Base-by-base conservation (phyloP, 164 flowering plant genomes). In the Dillenia suffruticosa region DNA sequence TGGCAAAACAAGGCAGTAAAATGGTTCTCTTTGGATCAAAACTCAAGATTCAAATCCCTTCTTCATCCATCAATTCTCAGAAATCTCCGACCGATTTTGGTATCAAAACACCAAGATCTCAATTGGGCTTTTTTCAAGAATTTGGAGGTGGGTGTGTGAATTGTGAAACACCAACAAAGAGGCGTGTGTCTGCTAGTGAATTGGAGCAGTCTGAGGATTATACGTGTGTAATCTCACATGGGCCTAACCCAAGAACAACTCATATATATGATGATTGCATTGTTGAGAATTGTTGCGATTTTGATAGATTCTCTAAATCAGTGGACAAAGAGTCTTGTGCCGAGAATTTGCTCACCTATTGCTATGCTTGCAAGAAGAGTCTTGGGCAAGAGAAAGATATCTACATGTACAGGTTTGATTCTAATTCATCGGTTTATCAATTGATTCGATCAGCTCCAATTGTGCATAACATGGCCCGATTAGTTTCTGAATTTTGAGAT, bases 11-110 rank as follows among this genome's bases (percentile, higher is more conserved):
- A 32, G 40, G 40, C 7, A 5, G 40, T 32, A 32, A 80, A 43
- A 80, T 75, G 78, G 84, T 88, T 51, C 58, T 85, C 48, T 82
- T 88, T 55, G 97, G 91, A 13, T 88, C 97, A 13, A 85, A 86
- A 62, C 75, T 88, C 15, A 90, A 77, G 76, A 81, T 90, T 54
- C 89, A 78, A 65, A 77, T 87, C 70, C 91, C 87, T 64, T 68
- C 76, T 44, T 75, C 79, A 16, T 72, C 79, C 0, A 13, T 58
- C 10, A 75, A 64, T 11, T 82, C 83, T 1, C 82, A 85, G 13
- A 72, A 59, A 44, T 68, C 81, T 12, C 74, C 86, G 0, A 49
- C 70, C 32, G 84, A 84, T 59, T 85, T 82, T 57, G 84, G 82
- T 0, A 78, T 64, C 79, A 79, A 77, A 47, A 76, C 82, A 32